Percentiles rank a stretch among this genome's conserved stretches.
Conservation (phyloP, 2,329 filamentous ascomycete species). For the Fonsecaea pedrosoi region DNA sequence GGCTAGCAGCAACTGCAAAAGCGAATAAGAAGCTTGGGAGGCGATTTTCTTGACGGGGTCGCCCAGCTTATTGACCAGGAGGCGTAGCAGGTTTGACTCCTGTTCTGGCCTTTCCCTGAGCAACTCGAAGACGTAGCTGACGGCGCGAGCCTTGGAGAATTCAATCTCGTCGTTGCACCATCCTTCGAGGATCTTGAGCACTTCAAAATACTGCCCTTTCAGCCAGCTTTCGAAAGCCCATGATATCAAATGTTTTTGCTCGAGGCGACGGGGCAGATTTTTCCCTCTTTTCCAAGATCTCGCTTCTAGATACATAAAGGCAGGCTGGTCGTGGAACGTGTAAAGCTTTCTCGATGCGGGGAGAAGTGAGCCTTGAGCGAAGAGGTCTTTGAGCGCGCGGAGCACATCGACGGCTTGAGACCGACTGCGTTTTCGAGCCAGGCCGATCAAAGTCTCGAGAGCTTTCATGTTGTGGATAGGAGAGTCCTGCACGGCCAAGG, state of each 20-base stretch:
- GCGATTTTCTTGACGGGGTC: conserved; percentile 95
- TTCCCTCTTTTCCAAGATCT: conserved; percentile 71
- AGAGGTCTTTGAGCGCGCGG: conserved; percentile 89
- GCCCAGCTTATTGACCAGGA: conserved; percentile 95
- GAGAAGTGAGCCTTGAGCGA: conserved; percentile 85
- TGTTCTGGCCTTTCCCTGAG: conserved; percentile 97
- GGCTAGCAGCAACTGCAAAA: conserved; percentile 86
- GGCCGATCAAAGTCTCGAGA: conserved; percentile 78
- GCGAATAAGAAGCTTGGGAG: conserved; percentile 87
- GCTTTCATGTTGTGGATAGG: conserved; percentile 91
- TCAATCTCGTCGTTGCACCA: conserved; percentile 97
- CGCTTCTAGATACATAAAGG: conserved; percentile 66
- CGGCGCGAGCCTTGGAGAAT: conserved; percentile 83
- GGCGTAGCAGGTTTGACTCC: conserved; percentile 86
- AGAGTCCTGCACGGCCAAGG: conserved; percentile 92
- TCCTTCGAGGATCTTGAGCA: conserved; percentile 86
- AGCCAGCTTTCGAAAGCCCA: conserved; percentile 97
- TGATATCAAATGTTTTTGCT: conserved; percentile 77
- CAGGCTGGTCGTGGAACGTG: conserved; percentile 79
- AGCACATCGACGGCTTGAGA: conserved; percentile 92
- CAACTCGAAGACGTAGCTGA: conserved; percentile 90
- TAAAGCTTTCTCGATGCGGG: conserved; percentile 82
- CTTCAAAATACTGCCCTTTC: conserved; percentile 90
- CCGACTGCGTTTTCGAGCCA: conserved; percentile 93
- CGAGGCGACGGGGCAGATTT: conserved; percentile 73